Percentiles rank a stretch among this genome's conserved stretches.
Conservation (phyloP, 331 rosid species). For the Pyrus hybrid region DNA sequence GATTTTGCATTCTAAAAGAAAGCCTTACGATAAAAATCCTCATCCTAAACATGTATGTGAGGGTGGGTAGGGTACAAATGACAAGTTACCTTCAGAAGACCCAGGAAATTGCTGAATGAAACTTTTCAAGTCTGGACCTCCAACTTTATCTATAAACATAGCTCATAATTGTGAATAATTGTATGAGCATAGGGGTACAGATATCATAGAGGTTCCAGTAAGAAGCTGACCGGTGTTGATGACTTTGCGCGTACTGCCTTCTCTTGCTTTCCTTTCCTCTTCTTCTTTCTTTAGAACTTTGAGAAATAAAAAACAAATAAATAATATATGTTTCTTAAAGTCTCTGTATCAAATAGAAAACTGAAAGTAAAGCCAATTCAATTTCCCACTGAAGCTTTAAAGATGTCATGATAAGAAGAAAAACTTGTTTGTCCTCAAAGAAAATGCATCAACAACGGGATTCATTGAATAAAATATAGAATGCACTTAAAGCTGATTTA, state of each 20-base stretch:
- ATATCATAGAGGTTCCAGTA: conserved; percentile 1
- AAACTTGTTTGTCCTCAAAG: not conserved
- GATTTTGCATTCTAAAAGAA: not conserved
- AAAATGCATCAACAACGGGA: not conserved
- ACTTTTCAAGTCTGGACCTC: conserved; percentile 78
- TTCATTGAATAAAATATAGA: not conserved
- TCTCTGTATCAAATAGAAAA: conserved; percentile 8
- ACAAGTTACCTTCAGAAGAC: conserved; percentile 53
- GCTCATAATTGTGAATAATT: conserved; percentile 8
- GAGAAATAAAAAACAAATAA: not conserved
- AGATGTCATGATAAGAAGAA: not conserved
- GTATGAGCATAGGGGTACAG: not conserved
- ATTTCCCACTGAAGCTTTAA: not conserved
- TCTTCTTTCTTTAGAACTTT: conserved; percentile 89
- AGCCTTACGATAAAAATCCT: not conserved
- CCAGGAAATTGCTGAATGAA: conserved; percentile 70
- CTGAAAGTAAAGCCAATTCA: not conserved
- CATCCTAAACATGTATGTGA: not conserved
- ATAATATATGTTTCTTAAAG: conserved; percentile 10
- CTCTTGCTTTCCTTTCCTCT: conserved; percentile 65
- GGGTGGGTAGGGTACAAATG: not conserved
- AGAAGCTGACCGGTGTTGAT: conserved; percentile 44
- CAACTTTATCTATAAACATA: conserved; percentile 37
- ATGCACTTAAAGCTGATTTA: not conserved
- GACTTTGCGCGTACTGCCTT: conserved; percentile 43